These are phyloP conservation scores for Lentithecium fluviatile DNA, from an alignment of 495 filamentous ascomycete genomes.

Conservation along the genomic window DNA sequence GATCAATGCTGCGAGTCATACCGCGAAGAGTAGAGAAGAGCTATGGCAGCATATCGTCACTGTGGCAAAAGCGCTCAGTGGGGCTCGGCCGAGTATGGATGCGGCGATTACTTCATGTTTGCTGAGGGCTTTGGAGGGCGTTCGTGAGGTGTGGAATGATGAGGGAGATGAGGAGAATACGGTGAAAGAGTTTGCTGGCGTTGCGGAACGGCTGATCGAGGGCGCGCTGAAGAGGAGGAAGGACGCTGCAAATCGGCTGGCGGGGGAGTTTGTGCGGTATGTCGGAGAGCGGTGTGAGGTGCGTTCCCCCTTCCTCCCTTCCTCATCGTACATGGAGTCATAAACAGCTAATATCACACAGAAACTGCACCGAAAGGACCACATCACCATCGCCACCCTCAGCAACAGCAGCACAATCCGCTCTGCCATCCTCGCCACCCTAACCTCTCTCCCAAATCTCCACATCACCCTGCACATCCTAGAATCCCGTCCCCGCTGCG, in stretches of 20 bases:
- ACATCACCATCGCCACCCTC: slow-evolving; percentile 15
- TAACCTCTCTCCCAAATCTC: background rate
- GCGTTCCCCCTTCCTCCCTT: too few relatives aligned
- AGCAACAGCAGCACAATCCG: slow-evolving; percentile 11
- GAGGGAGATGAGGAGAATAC: background rate
- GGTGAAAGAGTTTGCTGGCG: background rate
- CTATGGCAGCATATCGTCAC: background rate
- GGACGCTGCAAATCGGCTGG: background rate
- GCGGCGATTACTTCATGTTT: slow-evolving; percentile 7
- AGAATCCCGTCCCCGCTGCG: slow-evolving; percentile 55
- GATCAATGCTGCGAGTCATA: background rate
- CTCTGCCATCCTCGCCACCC: background rate
- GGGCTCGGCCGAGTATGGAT: slow-evolving; percentile 9
- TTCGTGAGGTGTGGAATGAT: background rate
- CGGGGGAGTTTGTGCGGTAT: background rate
- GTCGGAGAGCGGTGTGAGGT: too few relatives aligned
- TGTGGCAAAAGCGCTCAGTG: background rate
- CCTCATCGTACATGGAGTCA: too few relatives aligned
- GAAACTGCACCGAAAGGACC: background rate
- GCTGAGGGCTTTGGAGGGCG: background rate
- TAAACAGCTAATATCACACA: background rate
- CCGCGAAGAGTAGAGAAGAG: background rate
- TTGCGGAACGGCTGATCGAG: background rate
- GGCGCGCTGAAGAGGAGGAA: slow-evolving; percentile 9
- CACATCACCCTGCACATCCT: slow-evolving; percentile 16